Evolutionary conservation across 2,329 filamentous ascomycete species (phyloP), one percentile per base, ranked within the genome.

Genomic region (Fusarium fracticaudum): DNA sequence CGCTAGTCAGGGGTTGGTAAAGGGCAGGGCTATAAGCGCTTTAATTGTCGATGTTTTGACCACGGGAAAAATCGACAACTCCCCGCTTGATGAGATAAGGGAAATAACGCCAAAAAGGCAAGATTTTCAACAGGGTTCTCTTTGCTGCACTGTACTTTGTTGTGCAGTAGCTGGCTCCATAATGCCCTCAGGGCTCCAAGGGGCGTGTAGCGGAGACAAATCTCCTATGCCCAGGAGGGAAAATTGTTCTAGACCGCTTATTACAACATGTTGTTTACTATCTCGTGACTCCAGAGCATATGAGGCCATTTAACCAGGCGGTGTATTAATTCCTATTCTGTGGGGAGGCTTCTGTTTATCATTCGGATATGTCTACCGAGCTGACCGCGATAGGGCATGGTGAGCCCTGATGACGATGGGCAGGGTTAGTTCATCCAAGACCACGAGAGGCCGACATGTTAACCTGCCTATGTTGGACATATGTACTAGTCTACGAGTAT

Each of bases 31-130:
- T 71, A 57, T 22, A 69, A 72, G 55, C 64, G 69, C 58, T 54
- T 48, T 43, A 45, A 61, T 70, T 55, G 50, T 73, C 66, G 51
- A 70, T 71, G 43, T 70, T 66, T 58, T 53, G 33, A 41, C 54
- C 38, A 65, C 50, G 50, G 65, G 43, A 60, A 44, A 72, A 57
- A 31, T 43, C 35, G 64, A 69, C 20, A 66, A 71, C 37, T 71
- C 61, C 67, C 61, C 65, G 70, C 71, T 41, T 35, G 37, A n/a
- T 35, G 37, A n/a, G 47, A 71, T 51, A 61, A 71, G 62, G 67
- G 71, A 68, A 74, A 73, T 74, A 73, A 71, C 44, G 54, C 66
- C 60, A 55, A 53, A 62, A 64, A 15, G 57, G 31, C 22, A 40
- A 53, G 63, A 72, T 74, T 74, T 64, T n/a, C 50, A 29, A 20